Percentiles rank a stretch among this genome's conserved stretches.
These are phyloP conservation scores for Cercospora sp. DNA, from an alignment of 2,329 filamentous ascomycete species.

Conservation along the genomic window DNA sequence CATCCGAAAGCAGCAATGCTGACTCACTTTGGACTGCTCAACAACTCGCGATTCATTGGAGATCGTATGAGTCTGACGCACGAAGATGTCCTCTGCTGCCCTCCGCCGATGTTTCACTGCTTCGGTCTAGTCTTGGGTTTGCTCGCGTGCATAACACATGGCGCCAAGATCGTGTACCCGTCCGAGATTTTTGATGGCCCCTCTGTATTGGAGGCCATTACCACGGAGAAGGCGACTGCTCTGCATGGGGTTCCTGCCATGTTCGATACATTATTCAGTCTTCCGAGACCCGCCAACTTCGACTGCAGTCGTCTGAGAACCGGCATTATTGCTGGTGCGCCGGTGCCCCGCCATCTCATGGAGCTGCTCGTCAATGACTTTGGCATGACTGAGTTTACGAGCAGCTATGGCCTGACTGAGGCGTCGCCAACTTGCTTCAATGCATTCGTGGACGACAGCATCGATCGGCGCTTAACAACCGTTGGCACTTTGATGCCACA, in stretches of 20 bases:
- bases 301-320: constrained; percentile 60
- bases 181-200: constrained; percentile 70
- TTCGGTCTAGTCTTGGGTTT: constrained; percentile 79
- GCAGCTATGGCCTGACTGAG: constrained; percentile 65
- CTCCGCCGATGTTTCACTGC: constrained; percentile 82
- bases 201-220: constrained; percentile 66
- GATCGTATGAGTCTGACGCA: constrained; percentile 70
- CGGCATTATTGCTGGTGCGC: constrained; percentile 76
- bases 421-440: constrained; percentile 80
- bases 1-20: constrained; percentile 74
- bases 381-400: constrained; percentile 71
- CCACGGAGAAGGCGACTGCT: constrained; percentile 58
- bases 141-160: constrained; percentile 71
- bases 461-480: constrained; percentile 67
- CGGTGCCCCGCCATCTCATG: constrained; percentile 74
- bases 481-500: constrained; percentile 78
- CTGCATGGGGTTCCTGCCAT: constrained; percentile 80
- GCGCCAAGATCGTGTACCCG: constrained; percentile 74
- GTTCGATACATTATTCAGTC: constrained; percentile 66
- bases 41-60: constrained; percentile 47
- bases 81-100: constrained; percentile 73
- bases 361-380: constrained; percentile 69
- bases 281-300: constrained; percentile 52
- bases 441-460: constrained; percentile 70
- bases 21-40: constrained; percentile 47